Percentiles rank a stretch among this genome's conserved stretches.
phyloP scores from a whole-genome alignment of 257 asterid species.

The Rehmannia glutinosa region DNA sequence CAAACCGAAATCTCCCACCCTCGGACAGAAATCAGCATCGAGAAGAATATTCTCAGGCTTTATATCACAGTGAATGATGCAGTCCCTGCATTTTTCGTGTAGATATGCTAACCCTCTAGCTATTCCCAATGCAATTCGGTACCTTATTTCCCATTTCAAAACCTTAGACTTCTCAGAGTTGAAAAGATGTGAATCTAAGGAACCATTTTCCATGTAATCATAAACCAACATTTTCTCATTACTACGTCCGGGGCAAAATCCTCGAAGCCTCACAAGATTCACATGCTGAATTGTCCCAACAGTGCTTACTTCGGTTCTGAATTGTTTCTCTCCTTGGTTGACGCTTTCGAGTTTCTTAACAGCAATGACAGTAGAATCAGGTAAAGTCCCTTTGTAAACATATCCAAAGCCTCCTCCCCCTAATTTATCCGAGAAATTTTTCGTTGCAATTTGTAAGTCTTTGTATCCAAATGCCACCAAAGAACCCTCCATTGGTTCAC shows the following conservation, averaged over 20 bases:
- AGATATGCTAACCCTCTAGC: constrained; percentile 47
- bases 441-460: constrained; percentile 42
- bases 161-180: constrained; percentile 5
- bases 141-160: constrained; percentile 38
- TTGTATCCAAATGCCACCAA: constrained; percentile 32
- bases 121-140: constrained; percentile 35
- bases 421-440: constrained; percentile 37
- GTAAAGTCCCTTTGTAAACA: constrained; percentile 38
- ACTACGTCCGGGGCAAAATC: constrained; percentile 44
- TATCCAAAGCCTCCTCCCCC: constrained; percentile 58
- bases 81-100: constrained; percentile 49
- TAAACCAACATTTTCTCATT: constrained; percentile 35
- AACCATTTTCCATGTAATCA: constrained; percentile 42
- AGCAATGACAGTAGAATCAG: constrained; percentile 34
- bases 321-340: constrained; percentile 50
- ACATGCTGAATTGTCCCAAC: constrained; percentile 46
- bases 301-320: constrained; percentile 43
- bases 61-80: constrained; percentile 52
- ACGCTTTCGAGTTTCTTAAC: constrained; percentile 48
- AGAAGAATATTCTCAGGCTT: constrained; percentile 45
- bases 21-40: constrained; percentile 31
- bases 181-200: constrained; percentile 39
- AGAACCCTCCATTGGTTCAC: constrained; percentile 31
- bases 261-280: constrained; percentile 49
- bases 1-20: constrained; percentile 41